phyloP scores from a whole-genome alignment of 257 asterid genomes.

The Jacaranda mimosifolia region DNA sequence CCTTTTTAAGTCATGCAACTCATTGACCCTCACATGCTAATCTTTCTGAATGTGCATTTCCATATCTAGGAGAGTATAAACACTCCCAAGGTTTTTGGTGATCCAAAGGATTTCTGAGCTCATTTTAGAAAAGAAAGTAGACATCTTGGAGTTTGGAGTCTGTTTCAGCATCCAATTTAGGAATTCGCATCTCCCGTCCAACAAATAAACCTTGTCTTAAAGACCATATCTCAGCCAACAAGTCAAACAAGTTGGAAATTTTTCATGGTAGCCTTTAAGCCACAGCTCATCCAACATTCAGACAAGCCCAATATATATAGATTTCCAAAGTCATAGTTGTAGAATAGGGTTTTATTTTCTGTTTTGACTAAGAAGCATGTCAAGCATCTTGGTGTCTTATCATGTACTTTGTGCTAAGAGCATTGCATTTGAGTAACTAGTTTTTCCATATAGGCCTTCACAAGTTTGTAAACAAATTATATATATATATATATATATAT shows the following conservation, averaged over 20 bases:
- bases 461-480: background rate
- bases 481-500: background rate
- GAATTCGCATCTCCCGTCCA: background rate
- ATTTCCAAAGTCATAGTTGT: conserved; percentile 1
- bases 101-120: background rate
- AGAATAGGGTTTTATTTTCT: conserved; percentile 17
- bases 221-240: background rate
- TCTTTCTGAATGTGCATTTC: background rate
- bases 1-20: background rate
- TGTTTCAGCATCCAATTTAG: background rate
- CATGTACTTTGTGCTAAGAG: background rate
- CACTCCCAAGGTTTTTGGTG: background rate
- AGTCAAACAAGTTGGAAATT: background rate
- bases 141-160: background rate
- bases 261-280: background rate
- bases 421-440: background rate
- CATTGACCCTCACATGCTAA: background rate
- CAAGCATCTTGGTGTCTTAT: background rate
- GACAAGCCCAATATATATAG: background rate
- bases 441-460: background rate
- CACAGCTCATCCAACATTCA: background rate
- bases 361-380: background rate
- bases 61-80: background rate
- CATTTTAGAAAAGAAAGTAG: background rate
- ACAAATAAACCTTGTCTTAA: background rate